Base-by-base conservation (phyloP, 371 early-diverging fungal genomes). In the Chytridium lagenaria region DNA sequence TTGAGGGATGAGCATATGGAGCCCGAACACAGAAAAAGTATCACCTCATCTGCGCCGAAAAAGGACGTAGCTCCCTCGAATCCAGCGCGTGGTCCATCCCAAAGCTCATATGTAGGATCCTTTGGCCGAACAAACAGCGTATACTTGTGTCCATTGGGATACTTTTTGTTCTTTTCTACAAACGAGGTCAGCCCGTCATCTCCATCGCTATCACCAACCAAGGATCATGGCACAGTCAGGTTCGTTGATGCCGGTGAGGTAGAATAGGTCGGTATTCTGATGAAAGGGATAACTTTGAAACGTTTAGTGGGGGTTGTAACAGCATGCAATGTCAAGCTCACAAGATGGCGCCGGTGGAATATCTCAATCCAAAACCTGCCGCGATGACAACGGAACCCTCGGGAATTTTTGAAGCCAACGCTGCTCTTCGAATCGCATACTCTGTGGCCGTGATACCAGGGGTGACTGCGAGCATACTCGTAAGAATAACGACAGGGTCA, bases 31-130 rank as follows among this genome's bases (percentile, higher is more conserved):
- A n/a, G 1, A 23, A 44, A 12, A 7, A 19, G 7, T 12, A 71
- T 59, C 79, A 92, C 94, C 84, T 95, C 91, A 74, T 95, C 94
- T 0, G 94, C 94, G n/a, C 92, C 93, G 86, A 95, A 96, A 16
- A 89, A 67, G 39, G 86, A 83, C 39, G 86, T 85, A 0, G 92
- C 95, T 2, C 91, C 93, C 23, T 93, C 91, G 1, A 93, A 61
- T 1, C 97, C 97, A 26, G 93, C 90, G 38, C 93, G 83, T 36
- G 95, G 92, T 10, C 98, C 98, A 74, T 95, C 96, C 98, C 98
- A 98, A 68, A 93, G 82, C 76, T 95, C 95, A 44, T 87, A 84
- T 22, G 89, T 77, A 33, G 87, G 84, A 67, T 90, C 90, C 72
- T 90, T 88, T 1, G 94, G 91, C 28, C 86, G 86, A 7, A 94